phyloP scores from a whole-genome alignment of 2,329 filamentous ascomycete genomes.

The Gyromitra esculenta region DNA sequence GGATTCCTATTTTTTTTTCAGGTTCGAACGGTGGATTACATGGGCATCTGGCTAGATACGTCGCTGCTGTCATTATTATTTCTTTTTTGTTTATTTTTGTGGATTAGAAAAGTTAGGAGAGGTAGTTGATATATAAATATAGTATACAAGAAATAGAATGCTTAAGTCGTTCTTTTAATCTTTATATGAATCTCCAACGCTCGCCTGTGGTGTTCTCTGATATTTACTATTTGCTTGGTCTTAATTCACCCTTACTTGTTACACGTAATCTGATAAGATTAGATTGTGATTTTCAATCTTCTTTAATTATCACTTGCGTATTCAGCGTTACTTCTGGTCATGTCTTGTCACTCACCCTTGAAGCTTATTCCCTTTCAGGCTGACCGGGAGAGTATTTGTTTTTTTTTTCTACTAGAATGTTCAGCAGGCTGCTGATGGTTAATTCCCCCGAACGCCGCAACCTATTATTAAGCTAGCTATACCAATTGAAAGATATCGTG shows the following conservation, averaged over 20 bases:
- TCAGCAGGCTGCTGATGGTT: not conserved
- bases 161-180: conserved; percentile 31
- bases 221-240: not conserved
- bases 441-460: not conserved
- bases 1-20: conserved; percentile 3
- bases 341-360: not conserved
- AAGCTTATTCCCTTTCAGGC: not conserved
- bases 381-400: not conserved
- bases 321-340: not conserved
- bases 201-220: not conserved
- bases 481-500: not conserved
- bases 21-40: conserved; percentile 8
- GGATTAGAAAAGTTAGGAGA: not conserved
- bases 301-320: conserved; percentile 16
- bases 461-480: not conserved
- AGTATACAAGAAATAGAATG: conserved; percentile 20
- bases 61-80: conserved; percentile 26
- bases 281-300: not conserved
- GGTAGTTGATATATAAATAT: conserved; percentile 25
- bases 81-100: conserved; percentile 18
- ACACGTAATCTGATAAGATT: conserved; percentile 22
- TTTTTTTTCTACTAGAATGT: not conserved
- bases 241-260: not conserved
- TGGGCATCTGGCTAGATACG: conserved; percentile 26
- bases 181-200: not conserved